These are phyloP conservation scores for Lachancea lanzarotensis DNA, from an alignment of 805 yeast genomes.

Conservation along the genomic window DNA sequence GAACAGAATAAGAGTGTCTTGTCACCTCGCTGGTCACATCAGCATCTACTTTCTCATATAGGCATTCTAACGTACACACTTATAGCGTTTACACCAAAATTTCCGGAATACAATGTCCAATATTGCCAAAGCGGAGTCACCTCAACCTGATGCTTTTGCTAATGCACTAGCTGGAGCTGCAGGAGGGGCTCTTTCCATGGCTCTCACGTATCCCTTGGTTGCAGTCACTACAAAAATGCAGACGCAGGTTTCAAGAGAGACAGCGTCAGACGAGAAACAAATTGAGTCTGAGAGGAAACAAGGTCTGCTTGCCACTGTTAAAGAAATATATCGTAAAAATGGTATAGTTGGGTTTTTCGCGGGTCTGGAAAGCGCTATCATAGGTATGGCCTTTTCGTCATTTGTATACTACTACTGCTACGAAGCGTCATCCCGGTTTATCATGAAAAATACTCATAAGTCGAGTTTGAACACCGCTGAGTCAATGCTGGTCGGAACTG, in stretches of 20 bases:
- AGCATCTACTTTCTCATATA: no score
- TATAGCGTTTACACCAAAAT: no score
- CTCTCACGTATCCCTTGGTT: constrained; percentile 83
- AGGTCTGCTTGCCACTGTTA: constrained; percentile 35
- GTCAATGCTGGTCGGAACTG: constrained; percentile 69
- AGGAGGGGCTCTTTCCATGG: constrained; percentile 84
- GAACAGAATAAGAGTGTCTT: no score
- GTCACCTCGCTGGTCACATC: no score
- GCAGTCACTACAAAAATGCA: constrained; percentile 86
- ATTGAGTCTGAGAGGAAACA: constrained; percentile 9
- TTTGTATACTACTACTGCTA: constrained; percentile 88
- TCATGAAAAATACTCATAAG: constrained; percentile 25
- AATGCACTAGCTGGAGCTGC: constrained; percentile 95
- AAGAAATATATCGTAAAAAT: constrained; percentile 46
- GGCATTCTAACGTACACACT: no score
- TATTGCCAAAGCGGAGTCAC: constrained; percentile 31
- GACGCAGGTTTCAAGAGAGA: constrained; percentile 30
- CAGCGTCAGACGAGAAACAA: constrained; percentile 11
- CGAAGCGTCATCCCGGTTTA: constrained; percentile 54
- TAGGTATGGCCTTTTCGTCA: constrained; percentile 81
- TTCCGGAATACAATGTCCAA: neutral
- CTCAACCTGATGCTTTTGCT: constrained; percentile 38
- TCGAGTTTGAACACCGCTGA: constrained; percentile 52
- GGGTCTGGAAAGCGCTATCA: constrained; percentile 81
- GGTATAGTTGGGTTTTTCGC: constrained; percentile 69